Base-by-base conservation (phyloP, 1,284 basidiomycete genomes). In the Ceratobasidium sp. region DNA sequence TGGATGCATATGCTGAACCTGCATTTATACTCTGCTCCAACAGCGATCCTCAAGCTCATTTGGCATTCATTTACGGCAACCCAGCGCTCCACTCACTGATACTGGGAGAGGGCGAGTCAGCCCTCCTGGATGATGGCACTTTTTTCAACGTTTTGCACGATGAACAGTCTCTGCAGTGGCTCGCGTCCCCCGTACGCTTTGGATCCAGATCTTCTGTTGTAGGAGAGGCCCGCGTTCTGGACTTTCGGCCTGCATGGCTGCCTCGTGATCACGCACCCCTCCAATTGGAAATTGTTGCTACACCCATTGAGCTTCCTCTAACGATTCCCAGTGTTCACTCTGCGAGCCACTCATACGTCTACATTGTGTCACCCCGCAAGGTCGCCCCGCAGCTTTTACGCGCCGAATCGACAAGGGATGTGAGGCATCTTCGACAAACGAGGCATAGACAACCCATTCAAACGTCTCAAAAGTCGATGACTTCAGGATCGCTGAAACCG, bases 21-120 rank as follows among this genome's bases (percentile, higher is more conserved):
- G 57, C 57, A 23, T 59, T 59, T 43, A 59, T 59, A n/a, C 57
- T 59, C 34, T 59, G 57, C 39, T 59, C 57, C 32, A 59, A 59
- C 21, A 6, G 34, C 32, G 28, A 34, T 12, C 57, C 57, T 6
- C 57, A 59, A 43, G 36, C 57, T 39, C 9, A 16, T 2, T 23
- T 59, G n/a, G 34, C 57, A 36, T 59, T 59, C 26, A 41, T 59
- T 10, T 59, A 59, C 36, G 57, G 57, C 1, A 59, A 59, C 32
- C 16, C 57, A n/a, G 57, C 57, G 36, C 39, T 59, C 1, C 57
- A 41, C 4, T 36, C 32, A 28, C 23, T 59, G 8, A 43, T 59
- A 10, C 57, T 59, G 9, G 57, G 57, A 32, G 57, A 43, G 36
- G 57, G 43, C n/a, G 57, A 39, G 21, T n/a, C 32, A 4, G 57